These are phyloP conservation scores for Staphylotrichum tortipilum DNA, from an alignment of 495 filamentous ascomycete genomes.

Conservation along the genomic window DNA sequence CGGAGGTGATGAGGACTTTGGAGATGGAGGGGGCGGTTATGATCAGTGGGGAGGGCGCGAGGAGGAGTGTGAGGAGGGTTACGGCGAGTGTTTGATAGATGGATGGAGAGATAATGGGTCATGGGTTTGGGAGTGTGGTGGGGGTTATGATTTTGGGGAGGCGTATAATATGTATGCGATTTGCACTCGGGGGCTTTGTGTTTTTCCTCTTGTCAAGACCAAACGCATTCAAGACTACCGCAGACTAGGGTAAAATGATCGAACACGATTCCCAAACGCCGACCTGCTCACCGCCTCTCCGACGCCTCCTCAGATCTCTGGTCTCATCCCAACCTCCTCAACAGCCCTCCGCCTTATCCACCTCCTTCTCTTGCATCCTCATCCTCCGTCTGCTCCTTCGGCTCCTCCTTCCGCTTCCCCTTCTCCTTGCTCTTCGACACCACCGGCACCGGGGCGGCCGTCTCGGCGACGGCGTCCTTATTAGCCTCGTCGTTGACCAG, in stretches of 20 bases:
- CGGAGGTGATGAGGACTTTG: conserved; percentile 64
- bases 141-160: neutral
- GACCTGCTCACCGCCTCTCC: neutral
- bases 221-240: too few species aligned
- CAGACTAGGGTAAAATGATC: conserved; percentile 9
- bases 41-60: conserved; percentile 74
- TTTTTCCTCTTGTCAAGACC: too few species aligned
- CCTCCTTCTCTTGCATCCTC: neutral
- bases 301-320: neutral
- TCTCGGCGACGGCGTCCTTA: neutral
- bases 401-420: neutral
- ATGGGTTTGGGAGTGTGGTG: neutral
- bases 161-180: too few species aligned
- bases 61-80: conserved; percentile 74
- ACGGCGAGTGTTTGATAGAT: conserved; percentile 33
- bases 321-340: neutral
- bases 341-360: conserved; percentile 1
- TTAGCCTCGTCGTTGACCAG: conserved; percentile 3
- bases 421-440: neutral
- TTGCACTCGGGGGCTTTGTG: too few species aligned
- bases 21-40: conserved; percentile 80
- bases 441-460: neutral
- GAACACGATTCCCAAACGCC: neutral
- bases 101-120: neutral
- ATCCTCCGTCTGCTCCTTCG: neutral